Evolutionary conservation across 108 stramenopile species (phyloP), one percentile per base, ranked within the genome.

Genomic region (Cylindrotheca fusiformis): DNA sequence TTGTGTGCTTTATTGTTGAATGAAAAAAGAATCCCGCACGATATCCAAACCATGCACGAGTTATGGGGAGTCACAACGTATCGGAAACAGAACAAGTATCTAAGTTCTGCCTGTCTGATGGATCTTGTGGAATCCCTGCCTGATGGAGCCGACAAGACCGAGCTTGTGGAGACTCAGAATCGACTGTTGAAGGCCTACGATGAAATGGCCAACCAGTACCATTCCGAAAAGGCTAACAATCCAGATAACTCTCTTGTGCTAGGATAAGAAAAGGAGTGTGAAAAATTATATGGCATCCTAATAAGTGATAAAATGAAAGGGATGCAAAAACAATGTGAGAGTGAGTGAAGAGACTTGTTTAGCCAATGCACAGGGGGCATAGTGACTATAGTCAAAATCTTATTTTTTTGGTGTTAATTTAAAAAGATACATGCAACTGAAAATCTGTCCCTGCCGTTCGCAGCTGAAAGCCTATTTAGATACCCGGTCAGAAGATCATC

Each of bases 41-140:
- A 84, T 50, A 77, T 84, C 32, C 64, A 71, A 32, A 84, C 75
- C 25, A 84, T 84, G 82, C 79, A 84, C 58, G 82, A 84, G 44
- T 48, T 84, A 10, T 84, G 82, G 82, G 76, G 78, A 18, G 82
- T 84, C 0, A 66, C 64, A n/a, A 65, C 76, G 12, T 84, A 84
- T 46, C 82, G 79, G 24, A 80, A 77, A 50, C 82, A 58, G 45
- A 80, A 80, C 61, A 64, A 71, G 51, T 84, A 77, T 41, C 20
- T 80, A 12, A 62, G 63, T n/a, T 58, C 76, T 0, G 55, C 48
- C 10, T 71, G 82, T 47, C 23, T 84, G 6, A 70, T 76, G 65
- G 73, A 77, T 57, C 36, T 78, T 31, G 71, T 84, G 18, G 66
- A 56, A 12, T 69, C 36, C 22, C 36, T 84, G 33, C 61, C 59